Evolutionary conservation across 371 early-diverging fungal species (phyloP).

Genomic region (Chytridium lagenaria): DNA sequence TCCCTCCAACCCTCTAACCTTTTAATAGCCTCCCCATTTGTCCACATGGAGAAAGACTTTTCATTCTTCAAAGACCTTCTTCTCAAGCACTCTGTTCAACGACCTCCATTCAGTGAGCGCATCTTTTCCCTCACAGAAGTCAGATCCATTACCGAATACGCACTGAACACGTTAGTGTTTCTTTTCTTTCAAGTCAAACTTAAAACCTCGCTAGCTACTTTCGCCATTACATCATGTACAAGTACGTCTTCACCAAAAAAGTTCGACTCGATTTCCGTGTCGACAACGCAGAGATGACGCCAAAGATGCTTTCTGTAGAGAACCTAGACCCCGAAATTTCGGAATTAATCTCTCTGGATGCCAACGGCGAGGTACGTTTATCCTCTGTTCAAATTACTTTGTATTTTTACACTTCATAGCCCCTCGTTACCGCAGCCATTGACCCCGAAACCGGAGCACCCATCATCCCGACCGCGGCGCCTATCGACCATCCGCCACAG

Average conservation of each 20-base stretch:
- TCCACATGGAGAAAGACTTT: slow-evolving; percentile 54
- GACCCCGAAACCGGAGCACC: too few relatives aligned
- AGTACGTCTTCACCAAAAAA: slow-evolving; percentile 62
- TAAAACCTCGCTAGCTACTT: slow-evolving; percentile 52
- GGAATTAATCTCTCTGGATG: background rate
- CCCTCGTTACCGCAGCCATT: too few relatives aligned
- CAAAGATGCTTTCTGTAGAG: slow-evolving; percentile 25
- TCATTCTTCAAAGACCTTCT: slow-evolving; percentile 53
- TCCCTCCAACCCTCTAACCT: background rate
- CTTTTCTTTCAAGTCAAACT: slow-evolving; percentile 11
- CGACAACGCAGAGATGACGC: slow-evolving; percentile 43
- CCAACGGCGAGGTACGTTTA: background rate
- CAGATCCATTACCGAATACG: slow-evolving; percentile 53
- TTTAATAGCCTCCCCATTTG: slow-evolving; percentile 49
- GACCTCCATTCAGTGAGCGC: slow-evolving; percentile 57
- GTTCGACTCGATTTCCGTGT: slow-evolving; percentile 52
- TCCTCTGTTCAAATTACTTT: background rate
- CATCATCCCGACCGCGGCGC: too few relatives aligned
- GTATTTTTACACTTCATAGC: too few relatives aligned
- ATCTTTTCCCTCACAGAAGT: slow-evolving; percentile 52
- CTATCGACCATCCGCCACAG: too few relatives aligned
- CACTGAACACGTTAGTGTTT: slow-evolving; percentile 51
- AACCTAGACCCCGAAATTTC: background rate
- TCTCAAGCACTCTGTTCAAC: slow-evolving; percentile 53
- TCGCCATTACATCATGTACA: slow-evolving; percentile 63